Evolutionary conservation across 345 rosid species (phyloP).

Genomic region (Gossypium raimondii): DNA sequence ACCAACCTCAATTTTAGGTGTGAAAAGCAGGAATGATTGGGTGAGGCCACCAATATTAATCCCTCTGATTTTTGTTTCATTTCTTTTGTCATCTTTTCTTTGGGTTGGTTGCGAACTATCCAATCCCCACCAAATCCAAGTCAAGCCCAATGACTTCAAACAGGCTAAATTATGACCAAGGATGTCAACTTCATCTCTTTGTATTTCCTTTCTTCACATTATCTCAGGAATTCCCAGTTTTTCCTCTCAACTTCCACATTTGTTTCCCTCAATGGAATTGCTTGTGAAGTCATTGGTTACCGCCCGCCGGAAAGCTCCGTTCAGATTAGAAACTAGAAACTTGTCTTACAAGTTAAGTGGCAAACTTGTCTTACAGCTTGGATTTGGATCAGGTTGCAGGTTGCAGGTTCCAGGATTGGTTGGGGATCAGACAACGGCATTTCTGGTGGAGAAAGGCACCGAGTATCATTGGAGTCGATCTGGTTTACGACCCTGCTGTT

Average conservation of each 20-base stretch:
- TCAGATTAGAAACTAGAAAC: constrained; percentile 51
- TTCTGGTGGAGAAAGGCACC: not conserved
- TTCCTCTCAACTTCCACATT: constrained; percentile 18
- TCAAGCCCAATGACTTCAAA: not conserved
- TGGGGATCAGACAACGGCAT: not conserved
- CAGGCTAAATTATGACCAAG: not conserved
- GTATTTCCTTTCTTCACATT: constrained; percentile 14
- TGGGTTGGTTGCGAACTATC: constrained; percentile 17
- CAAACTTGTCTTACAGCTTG: constrained; percentile 20
- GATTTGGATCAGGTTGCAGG: not conserved
- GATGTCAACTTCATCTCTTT: constrained; percentile 47
- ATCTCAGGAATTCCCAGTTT: constrained; percentile 18
- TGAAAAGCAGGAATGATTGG: constrained; percentile 16
- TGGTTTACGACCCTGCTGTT: not conserved
- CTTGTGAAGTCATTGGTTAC: constrained; percentile 49
- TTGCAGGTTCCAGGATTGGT: not conserved
- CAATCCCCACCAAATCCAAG: constrained; percentile 28
- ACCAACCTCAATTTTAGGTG: constrained; percentile 20
- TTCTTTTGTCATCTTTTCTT: constrained; percentile 1
- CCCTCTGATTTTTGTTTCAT: constrained; percentile 9
- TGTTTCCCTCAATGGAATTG: constrained; percentile 48
- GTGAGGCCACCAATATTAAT: constrained; percentile 32
- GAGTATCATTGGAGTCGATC: not conserved
- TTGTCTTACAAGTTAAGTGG: constrained; percentile 51
- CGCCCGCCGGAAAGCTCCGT: constrained; percentile 34